Base-by-base conservation (phyloP, 306 rosid genomes). In the Potentilla sterilis region DNA sequence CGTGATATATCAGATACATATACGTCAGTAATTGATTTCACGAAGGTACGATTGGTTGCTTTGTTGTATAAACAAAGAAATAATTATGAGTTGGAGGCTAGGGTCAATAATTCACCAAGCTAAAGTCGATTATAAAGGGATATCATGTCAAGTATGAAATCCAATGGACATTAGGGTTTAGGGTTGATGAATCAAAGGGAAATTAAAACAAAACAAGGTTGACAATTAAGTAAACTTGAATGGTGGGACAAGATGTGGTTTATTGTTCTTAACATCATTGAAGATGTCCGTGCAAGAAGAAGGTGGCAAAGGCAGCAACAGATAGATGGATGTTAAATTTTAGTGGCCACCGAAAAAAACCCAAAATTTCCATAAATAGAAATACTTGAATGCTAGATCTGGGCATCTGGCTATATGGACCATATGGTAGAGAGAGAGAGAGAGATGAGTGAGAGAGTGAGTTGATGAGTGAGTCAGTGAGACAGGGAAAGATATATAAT, bases 331-430 rank as follows among this genome's bases (percentile, higher is more conserved):
- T 40, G 78, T 35, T 44, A 73, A 74, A 51, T 59, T 59, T 54
- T 38, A 54, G 73, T 69, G 83, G 77, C 72, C 66, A 59, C 74
- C n/a, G 21, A 52, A 15, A 22, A 28, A 40, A 55, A 28, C 28
- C 28, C 40, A 41, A 63, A 80, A 77, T 40, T 44, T 69, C 82
- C 41, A 40, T 46, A 83, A 79, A 61, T 72, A 75, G 81, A 88
- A 78, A 81, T 54, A 77, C 47, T 43, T 15, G 75, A 35, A 71
- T 55, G 42, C 52, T 54, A 21, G 67, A 51, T 16, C 28, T n/a
- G n/a, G n/a, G n/a, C n/a, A n/a, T n/a, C n/a, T 4, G 2, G 75
- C 43, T 3, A 54, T 37, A 28, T 28, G 28, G 28, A 28, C 28
- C n/a, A n/a, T n/a, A n/a, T n/a, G 13, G 7, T 9, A 49, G 13